phyloP scores from a whole-genome alignment of 2,329 filamentous ascomycete genomes.

The Neocucurbitaria cava region DNA sequence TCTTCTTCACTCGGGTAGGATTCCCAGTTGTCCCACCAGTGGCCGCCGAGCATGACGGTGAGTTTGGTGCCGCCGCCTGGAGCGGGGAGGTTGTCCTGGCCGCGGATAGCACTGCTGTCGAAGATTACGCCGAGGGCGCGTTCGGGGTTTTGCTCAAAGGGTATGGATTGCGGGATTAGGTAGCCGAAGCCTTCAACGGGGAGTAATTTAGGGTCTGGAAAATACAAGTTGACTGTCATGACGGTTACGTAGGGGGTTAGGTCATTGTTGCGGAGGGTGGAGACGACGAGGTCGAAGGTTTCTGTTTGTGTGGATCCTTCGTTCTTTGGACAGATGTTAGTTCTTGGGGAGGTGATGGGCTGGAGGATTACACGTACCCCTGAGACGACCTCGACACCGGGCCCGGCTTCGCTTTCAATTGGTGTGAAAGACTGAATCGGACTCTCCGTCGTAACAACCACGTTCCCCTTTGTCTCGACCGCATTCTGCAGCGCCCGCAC shows the following conservation, averaged over 20 bases:
- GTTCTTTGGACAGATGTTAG: slow-evolving; percentile 9
- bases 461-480: slow-evolving; percentile 47
- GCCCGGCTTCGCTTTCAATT: slow-evolving; percentile 5
- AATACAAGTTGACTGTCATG: slow-evolving; percentile 93
- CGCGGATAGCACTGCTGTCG: slow-evolving; percentile 79
- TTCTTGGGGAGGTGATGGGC: background rate
- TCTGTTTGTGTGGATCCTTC: slow-evolving; percentile 17
- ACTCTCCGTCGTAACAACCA: slow-evolving; percentile 49
- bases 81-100: slow-evolving; percentile 58
- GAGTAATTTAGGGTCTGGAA: slow-evolving; percentile 68
- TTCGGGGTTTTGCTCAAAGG: slow-evolving; percentile 77
- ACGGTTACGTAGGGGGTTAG: slow-evolving; percentile 75
- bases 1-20: slow-evolving; percentile 70
- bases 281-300: slow-evolving; percentile 41
- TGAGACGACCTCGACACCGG: slow-evolving; percentile 31
- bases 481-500: slow-evolving; percentile 44
- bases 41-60: slow-evolving; percentile 93
- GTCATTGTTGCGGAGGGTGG: slow-evolving; percentile 51
- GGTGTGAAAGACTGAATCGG: slow-evolving; percentile 31
- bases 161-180: slow-evolving; percentile 79
- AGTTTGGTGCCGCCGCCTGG: slow-evolving; percentile 83
- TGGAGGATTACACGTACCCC: slow-evolving; percentile 25
- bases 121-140: slow-evolving; percentile 90
- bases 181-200: slow-evolving; percentile 84
- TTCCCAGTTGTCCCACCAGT: slow-evolving; percentile 79